Base-by-base conservation (phyloP, 192 early-diverging fungal species). In the Umbelopsis isabellina region DNA sequence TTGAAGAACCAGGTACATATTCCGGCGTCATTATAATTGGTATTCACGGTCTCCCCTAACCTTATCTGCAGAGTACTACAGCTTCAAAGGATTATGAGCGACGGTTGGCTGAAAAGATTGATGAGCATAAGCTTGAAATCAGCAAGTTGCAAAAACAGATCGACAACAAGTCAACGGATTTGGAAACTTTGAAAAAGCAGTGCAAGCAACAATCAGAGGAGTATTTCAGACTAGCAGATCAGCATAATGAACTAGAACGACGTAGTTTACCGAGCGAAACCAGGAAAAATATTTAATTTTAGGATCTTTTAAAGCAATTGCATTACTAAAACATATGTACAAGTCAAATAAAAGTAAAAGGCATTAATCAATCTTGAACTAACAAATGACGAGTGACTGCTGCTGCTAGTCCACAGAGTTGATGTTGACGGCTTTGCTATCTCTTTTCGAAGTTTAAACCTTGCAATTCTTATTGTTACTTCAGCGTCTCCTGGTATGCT, bases 131-230 rank as follows among this genome's bases (percentile, higher is more conserved):
- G 20, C 27, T 37, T 2, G 76, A 78, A 58, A 21, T 73, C 35
- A 15, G 55, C 33, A 35, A 61, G 33, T 13, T 61, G 7, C 25
- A 61, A 33, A 70, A 78, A n/a, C 9, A 46, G 37, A 70, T 75
- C 20, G 69, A 71, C 18, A 22, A 25, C 7, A 35, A 79, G 25
- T 50, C 75, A 41, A 53, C 53, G 66, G 73, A 77, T 65, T 70
- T 77, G 70, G 69, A 49, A 27, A 71, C 58, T 20, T 70, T 75
- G 21, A 70, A 68, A 46, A 74, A 79, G 27, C 68, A 75, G 33
- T 66, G 47, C 33, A 35, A 50, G 3, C 73, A 74, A 13, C 66
- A 73, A 30, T 41, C 67, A 10, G 49, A 52, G 2, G 76, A 78
- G 49, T 78, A 78, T 22, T 45, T 73, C 41, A 65, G 72, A 49